These are phyloP conservation scores for Bisporella sp. DNA, from an alignment of 2,329 filamentous ascomycete genomes.

Conservation along the genomic window DNA sequence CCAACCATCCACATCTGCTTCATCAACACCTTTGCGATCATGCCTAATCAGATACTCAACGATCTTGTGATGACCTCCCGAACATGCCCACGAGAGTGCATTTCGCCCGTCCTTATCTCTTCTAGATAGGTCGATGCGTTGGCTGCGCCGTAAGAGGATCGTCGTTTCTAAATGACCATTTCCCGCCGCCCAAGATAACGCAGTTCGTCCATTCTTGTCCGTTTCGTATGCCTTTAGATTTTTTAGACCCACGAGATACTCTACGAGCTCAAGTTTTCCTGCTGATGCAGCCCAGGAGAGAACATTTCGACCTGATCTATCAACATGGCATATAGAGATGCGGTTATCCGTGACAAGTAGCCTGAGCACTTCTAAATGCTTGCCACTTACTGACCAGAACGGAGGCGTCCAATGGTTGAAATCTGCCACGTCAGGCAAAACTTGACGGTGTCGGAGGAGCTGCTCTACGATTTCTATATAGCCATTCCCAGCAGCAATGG, in stretches of 20 bases:
- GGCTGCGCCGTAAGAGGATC: constrained; percentile 10
- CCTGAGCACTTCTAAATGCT: constrained; percentile 19
- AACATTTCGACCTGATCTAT: constrained; percentile 26
- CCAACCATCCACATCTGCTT: constrained; percentile 29
- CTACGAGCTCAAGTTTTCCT: constrained; percentile 20
- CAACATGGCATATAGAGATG: constrained; percentile 25
- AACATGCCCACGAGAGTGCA: constrained; percentile 28
- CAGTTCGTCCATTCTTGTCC: constrained; percentile 26
- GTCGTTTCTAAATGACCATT: constrained; percentile 21
- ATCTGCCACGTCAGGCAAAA: constrained; percentile 21
- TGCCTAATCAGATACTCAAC: constrained; percentile 25
- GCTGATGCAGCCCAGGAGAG: constrained; percentile 30
- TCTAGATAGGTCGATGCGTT: constrained; percentile 19
- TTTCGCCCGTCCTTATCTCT: constrained; percentile 27
- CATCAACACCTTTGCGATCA: constrained; percentile 25
- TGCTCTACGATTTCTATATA: constrained; percentile 25
- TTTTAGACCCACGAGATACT: constrained; percentile 18
- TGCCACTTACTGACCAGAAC: constrained; percentile 26
- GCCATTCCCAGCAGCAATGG: constrained; percentile 27
- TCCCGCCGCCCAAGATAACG: constrained; percentile 27
- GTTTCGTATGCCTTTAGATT: constrained; percentile 22
- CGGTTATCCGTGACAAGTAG: constrained; percentile 17
- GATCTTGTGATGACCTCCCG: constrained; percentile 17
- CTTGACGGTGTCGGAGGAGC: constrained; percentile 17
- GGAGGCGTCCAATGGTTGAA: constrained; percentile 25